phyloP scores from a whole-genome alignment of 2,329 filamentous ascomycete species.

The Didymella glomerata region DNA sequence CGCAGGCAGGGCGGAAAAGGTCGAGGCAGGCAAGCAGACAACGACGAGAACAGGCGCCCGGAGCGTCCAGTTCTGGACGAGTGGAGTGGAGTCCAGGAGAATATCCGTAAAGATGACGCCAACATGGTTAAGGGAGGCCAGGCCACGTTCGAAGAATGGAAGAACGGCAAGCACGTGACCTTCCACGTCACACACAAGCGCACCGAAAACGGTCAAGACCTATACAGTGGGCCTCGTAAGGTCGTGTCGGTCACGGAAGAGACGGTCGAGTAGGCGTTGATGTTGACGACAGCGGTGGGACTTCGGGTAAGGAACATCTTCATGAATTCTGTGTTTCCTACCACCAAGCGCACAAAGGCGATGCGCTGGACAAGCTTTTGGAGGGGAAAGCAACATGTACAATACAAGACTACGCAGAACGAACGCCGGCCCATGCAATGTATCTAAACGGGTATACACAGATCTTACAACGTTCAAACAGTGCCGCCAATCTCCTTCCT shows the following conservation, averaged over 20 bases:
- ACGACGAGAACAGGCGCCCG: not conserved
- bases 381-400: constrained; percentile 8
- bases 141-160: constrained; percentile 7
- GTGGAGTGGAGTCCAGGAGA: constrained; percentile 18
- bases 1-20: constrained; percentile 5
- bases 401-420: constrained; percentile 11
- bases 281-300: not conserved
- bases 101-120: constrained; percentile 18
- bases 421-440: constrained; percentile 28
- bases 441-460: constrained; percentile 32
- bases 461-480: constrained; percentile 26
- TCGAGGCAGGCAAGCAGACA: not conserved
- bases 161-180: constrained; percentile 4
- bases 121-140: not conserved
- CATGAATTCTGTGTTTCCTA: not conserved
- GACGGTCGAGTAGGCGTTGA: constrained; percentile 7
- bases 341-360: not conserved
- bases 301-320: not conserved
- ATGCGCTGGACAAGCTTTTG: constrained; percentile 4
- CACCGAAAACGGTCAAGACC: not conserved
- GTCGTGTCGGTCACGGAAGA: constrained; percentile 12
- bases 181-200: constrained; percentile 22
- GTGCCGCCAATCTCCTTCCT: constrained; percentile 68
- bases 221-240: constrained; percentile 14
- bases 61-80: constrained; percentile 4